Evolutionary conservation across 768 basidiomycete species (phyloP), one percentile per base, ranked within the genome.

Genomic region (Russula virescens): DNA sequence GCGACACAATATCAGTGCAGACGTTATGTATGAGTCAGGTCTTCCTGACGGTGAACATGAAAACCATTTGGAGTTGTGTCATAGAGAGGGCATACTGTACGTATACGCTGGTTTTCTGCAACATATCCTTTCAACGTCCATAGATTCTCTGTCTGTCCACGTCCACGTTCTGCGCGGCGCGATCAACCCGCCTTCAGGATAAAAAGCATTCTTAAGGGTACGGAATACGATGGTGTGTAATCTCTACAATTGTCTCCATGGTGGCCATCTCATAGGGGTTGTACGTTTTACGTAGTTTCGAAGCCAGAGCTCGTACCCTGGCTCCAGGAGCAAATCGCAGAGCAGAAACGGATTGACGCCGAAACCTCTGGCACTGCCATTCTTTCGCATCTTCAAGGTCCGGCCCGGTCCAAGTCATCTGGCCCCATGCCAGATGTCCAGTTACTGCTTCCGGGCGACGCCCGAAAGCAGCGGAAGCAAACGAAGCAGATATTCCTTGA

Each of bases 11-110:
- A 92, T 93, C 71, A 91, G 89, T 66, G 87, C 90, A 0, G 91
- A 94, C 73, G 76, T 94, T 58, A 91, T 93, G 88, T 94, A 94
- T 68, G 91, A 94, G 63, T 80, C 82, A 2, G 87, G 83, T 14
- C 70, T 92, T 45, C 76, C 78, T 6, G 85, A 86, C 58, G 71
- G 75, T 5, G 86, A 87, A 53, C 81, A 83, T 60, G 87, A 89
- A 73, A 83, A 80, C 56, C 79, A 87, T 66, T 72, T 83, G 25
- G 89, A 88, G 51, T 73, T 81, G 26, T 93, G 91, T 69, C 75
- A 75, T n/a, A 75, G 84, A n/a, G 91, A 94, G 72, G 91, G 91
- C 13, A 91, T 94, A 45, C 68, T 93, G 91, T 92, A 67, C 60
- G 85, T 40, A 49, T 35, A 6, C 18, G 45, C 43, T 38, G 48